Evolutionary conservation across 2,329 filamentous ascomycete species (phyloP).

Genomic region (Trichophyton mentagrophytes): DNA sequence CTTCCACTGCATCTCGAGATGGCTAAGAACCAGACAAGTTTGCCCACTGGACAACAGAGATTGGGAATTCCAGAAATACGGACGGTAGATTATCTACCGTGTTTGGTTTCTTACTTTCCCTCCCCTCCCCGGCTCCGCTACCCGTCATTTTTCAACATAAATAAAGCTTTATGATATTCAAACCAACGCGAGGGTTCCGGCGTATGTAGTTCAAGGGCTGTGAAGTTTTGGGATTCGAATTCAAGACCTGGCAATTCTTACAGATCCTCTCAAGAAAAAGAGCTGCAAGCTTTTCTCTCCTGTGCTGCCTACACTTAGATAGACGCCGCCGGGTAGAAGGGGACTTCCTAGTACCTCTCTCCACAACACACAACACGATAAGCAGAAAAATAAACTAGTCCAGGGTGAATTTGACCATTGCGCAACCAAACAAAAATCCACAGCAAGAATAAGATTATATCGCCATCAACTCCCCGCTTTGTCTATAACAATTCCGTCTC

Average conservation of each 20-base stretch:
- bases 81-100: conserved; percentile 40
- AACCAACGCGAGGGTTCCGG: not conserved
- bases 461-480: conserved; percentile 33
- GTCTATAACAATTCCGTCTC: conserved; percentile 45
- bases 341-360: not conserved
- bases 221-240: not conserved
- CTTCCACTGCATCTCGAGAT: conserved; percentile 98
- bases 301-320: not conserved
- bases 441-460: not conserved
- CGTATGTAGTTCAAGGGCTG: not conserved
- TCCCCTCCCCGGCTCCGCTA: not conserved
- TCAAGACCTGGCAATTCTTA: not conserved
- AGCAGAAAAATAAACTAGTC: not conserved
- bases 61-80: conserved; percentile 99
- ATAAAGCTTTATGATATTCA: not conserved
- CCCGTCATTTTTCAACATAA: not conserved
- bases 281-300: not conserved
- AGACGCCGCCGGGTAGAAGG: not conserved
- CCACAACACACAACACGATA: not conserved
- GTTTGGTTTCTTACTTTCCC: not conserved
- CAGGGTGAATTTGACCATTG: not conserved
- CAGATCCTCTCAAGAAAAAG: not conserved
- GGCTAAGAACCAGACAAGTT: conserved; percentile 98
- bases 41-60: conserved; percentile 95
- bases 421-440: not conserved